A percentile compares a stretch with the other conserved stretches of the same genome.
Conservation (phyloP, 2,329 filamentous ascomycete genomes). For the Diaporthe amygdali region DNA sequence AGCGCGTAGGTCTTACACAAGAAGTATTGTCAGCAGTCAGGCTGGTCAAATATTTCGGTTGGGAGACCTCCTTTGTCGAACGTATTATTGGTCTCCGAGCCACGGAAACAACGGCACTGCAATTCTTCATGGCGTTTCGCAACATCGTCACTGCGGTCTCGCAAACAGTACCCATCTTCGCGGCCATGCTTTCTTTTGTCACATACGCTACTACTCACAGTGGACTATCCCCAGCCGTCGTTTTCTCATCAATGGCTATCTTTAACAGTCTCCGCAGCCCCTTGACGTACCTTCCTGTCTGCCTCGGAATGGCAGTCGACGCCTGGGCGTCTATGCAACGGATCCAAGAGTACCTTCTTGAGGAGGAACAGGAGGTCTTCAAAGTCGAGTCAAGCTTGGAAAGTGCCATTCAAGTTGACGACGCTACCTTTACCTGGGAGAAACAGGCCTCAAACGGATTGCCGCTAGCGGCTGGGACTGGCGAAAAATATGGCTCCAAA, state of each 20-base stretch:
- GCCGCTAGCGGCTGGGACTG: conserved; percentile 31
- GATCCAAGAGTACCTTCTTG: conserved; percentile 86
- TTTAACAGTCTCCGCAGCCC: conserved; percentile 93
- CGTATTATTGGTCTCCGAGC: conserved; percentile 76
- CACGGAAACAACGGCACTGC: conserved; percentile 80
- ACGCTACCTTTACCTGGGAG: conserved; percentile 91
- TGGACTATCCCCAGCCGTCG: conserved; percentile 72
- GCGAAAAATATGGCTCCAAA: conserved; percentile 75
- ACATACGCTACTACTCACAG: conserved; percentile 74
- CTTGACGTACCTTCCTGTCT: conserved; percentile 80
- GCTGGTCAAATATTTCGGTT: conserved; percentile 96
- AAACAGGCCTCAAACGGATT: conserved; percentile 40
- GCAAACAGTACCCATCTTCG: conserved; percentile 88
- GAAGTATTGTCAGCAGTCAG: conserved; percentile 90
- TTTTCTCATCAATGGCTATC: conserved; percentile 92
- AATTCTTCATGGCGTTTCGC: conserved; percentile 79
- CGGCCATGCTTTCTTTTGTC: conserved; percentile 94
- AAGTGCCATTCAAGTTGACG: conserved; percentile 72
- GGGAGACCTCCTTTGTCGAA: conserved; percentile 86
- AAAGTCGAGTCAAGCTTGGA: conserved; percentile 60
- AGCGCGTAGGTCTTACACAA: conserved; percentile 88
- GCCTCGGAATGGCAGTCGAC: conserved; percentile 89
- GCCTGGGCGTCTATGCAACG: conserved; percentile 84
- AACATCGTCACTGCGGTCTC: conserved; percentile 85
- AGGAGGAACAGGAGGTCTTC: conserved; percentile 84